phyloP scores from a whole-genome alignment of 352 stramenopile genomes.

The Globisporangium ultimum region DNA sequence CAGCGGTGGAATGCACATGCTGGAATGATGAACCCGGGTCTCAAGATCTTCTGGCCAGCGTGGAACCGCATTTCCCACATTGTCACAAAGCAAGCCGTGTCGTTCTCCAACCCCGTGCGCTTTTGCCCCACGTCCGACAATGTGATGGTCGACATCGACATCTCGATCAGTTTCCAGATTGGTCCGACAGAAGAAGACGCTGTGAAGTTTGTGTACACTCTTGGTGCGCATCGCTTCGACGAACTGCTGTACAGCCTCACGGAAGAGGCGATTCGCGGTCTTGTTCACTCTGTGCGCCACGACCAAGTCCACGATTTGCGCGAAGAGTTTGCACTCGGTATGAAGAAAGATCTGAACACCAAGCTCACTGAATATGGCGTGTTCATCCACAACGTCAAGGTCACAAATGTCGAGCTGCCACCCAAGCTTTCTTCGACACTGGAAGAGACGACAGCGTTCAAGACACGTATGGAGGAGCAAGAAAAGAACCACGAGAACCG shows the following conservation, averaged over 20 bases:
- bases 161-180: constrained; percentile 87
- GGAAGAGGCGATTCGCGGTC: constrained; percentile 70
- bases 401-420: constrained; percentile 80
- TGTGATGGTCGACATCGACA: constrained; percentile 87
- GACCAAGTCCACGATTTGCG: constrained; percentile 82
- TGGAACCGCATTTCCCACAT: constrained; percentile 86
- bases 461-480: constrained; percentile 86
- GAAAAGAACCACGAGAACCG: constrained; percentile 90
- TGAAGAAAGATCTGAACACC: constrained; percentile 80
- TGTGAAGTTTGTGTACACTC: constrained; percentile 79
- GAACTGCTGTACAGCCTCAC: constrained; percentile 76
- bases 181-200: constrained; percentile 71
- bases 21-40: constrained; percentile 72
- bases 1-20: constrained; percentile 82
- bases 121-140: constrained; percentile 82
- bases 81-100: constrained; percentile 81
- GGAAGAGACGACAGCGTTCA: constrained; percentile 82
- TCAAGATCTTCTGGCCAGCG: constrained; percentile 74
- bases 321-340: constrained; percentile 77
- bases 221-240: constrained; percentile 82
- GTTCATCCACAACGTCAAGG: constrained; percentile 87
- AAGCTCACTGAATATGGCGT: constrained; percentile 72
- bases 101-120: constrained; percentile 72
- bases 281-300: constrained; percentile 79
- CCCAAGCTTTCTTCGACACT: constrained; percentile 56